Conservation (phyloP, 163 green algal species). For the Coccomyxa subellipsoidea region DNA sequence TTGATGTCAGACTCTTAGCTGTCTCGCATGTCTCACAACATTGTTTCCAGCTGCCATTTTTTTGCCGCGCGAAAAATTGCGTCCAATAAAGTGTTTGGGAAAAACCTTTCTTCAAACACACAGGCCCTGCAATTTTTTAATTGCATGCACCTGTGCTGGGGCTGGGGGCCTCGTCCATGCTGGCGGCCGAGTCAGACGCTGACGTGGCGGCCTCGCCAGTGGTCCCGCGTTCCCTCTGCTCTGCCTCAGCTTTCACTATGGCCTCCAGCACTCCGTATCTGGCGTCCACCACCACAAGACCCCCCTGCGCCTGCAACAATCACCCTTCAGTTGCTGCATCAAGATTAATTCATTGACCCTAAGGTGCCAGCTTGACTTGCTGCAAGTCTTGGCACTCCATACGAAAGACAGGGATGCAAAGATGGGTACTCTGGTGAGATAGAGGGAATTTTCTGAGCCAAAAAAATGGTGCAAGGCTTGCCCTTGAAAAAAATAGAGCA, state of each 20-base stretch:
- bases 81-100: too few relatives aligned
- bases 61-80: too few relatives aligned
- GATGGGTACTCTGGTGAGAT: too few relatives aligned
- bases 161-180: background rate
- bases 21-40: too few relatives aligned
- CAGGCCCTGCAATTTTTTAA: too few relatives aligned
- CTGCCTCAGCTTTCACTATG: background rate
- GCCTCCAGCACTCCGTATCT: slow-evolving; percentile 43
- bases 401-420: too few relatives aligned
- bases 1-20: too few relatives aligned
- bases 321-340: background rate
- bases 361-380: background rate
- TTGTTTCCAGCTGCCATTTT: too few relatives aligned
- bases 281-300: slow-evolving; percentile 57
- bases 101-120: too few relatives aligned
- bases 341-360: background rate
- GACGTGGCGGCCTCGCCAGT: background rate
- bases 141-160: background rate
- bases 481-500: too few relatives aligned
- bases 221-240: background rate
- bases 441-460: too few relatives aligned
- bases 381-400: background rate
- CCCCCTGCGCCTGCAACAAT: slow-evolving; percentile 12
- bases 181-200: background rate
- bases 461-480: too few relatives aligned